Evolutionary conservation across 2,329 filamentous ascomycete genomes (phyloP).

Genomic region (Fusarium domesticum): DNA sequence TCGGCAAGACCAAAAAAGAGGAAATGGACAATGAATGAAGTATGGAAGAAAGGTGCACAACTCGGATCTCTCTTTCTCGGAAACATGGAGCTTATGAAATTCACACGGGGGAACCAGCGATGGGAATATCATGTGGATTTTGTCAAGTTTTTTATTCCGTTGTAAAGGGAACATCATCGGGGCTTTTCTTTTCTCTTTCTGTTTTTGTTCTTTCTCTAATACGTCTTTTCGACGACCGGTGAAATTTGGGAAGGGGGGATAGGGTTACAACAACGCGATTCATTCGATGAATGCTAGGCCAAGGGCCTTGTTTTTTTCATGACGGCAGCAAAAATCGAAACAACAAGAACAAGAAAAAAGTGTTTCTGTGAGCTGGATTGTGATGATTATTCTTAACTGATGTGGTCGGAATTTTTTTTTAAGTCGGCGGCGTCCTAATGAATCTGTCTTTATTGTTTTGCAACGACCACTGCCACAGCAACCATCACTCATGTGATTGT

Average conservation of each 20-base stretch:
- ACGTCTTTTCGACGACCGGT: background rate
- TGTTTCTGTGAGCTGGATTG: background rate
- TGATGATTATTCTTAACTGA: no score
- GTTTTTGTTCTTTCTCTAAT: background rate
- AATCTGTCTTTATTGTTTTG: background rate
- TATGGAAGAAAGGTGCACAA: constrained; percentile 5
- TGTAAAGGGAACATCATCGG: background rate
- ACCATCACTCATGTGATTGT: no score
- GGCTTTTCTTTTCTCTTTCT: background rate
- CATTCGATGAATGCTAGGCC: background rate
- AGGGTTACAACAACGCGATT: background rate
- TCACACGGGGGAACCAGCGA: background rate
- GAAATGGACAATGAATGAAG: constrained; percentile 24
- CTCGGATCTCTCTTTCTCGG: background rate
- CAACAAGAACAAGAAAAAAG: background rate
- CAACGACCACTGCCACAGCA: no score
- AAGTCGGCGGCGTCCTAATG: background rate
- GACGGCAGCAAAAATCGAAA: background rate
- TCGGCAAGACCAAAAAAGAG: constrained; percentile 2
- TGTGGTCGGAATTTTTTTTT: background rate
- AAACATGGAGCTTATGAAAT: background rate
- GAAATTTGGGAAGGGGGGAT: background rate
- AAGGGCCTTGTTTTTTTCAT: background rate
- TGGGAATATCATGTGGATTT: background rate
- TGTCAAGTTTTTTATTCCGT: background rate